Conservation (phyloP, 1,284 basidiomycete species). For the Tremellales sp. region DNA sequence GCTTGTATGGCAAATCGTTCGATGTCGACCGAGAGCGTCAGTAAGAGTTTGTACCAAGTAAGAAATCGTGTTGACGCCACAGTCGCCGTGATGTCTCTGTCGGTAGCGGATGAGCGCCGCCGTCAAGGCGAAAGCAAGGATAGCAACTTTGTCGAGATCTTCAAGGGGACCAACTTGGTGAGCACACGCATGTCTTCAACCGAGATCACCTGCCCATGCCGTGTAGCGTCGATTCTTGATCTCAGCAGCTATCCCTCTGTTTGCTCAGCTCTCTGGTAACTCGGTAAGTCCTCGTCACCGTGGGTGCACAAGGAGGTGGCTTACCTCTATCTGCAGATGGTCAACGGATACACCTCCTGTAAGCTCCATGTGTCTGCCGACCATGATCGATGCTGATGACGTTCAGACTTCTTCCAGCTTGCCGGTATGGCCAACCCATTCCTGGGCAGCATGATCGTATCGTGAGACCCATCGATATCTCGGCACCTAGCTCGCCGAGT, state of each 20-base stretch:
- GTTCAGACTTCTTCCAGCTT: slow-evolving; percentile 15
- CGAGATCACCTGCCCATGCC: neutral
- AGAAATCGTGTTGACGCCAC: neutral
- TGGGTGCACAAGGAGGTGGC: neutral
- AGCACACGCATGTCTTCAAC: neutral
- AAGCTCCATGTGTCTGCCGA: neutral
- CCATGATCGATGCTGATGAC: neutral
- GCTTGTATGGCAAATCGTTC: neutral
- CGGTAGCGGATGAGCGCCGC: neutral
- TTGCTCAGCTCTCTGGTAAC: neutral
- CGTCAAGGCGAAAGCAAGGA: neutral
- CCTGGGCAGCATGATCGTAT: slow-evolving; percentile 8
- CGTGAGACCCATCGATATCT: slow-evolving; percentile 1
- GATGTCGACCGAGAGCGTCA: neutral
- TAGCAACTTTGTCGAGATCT: slow-evolving; percentile 1
- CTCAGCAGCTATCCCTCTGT: neutral
- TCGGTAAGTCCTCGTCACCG: neutral
- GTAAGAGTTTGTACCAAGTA: neutral
- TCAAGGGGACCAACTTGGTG: neutral
- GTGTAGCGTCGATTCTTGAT: neutral
- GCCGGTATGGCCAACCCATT: slow-evolving; percentile 13
- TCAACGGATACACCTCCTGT: neutral
- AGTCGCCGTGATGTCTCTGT: neutral
- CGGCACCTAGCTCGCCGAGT: neutral
- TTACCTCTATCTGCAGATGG: neutral